Evolutionary conservation across 2,329 filamentous ascomycete species (phyloP).

Genomic region (Aspergillus calidoustus): DNA sequence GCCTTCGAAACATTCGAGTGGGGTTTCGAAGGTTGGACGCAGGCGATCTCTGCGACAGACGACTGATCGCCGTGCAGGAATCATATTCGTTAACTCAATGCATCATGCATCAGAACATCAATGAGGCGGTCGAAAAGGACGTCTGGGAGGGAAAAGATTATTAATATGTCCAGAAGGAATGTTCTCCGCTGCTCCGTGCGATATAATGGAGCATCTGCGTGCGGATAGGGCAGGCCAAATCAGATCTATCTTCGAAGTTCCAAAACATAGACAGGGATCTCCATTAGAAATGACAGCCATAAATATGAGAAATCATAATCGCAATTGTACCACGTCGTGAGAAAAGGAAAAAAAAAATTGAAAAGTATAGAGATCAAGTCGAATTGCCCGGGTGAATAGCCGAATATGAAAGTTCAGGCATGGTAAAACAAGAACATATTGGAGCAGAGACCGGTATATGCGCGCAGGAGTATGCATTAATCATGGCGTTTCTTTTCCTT

Average conservation of each 20-base stretch:
- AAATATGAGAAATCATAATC: slow-evolving; percentile 21
- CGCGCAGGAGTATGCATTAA: slow-evolving; percentile 16
- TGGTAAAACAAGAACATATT: slow-evolving; percentile 4
- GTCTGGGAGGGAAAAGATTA: slow-evolving; percentile 16
- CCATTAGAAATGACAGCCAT: slow-evolving; percentile 14
- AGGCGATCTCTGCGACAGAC: slow-evolving; percentile 12
- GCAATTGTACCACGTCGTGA: slow-evolving; percentile 14
- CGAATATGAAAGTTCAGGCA: background rate
- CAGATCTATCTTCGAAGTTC: slow-evolving; percentile 19
- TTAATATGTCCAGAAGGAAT: slow-evolving; percentile 18
- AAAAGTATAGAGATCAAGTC: background rate
- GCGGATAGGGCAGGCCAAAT: slow-evolving; percentile 18
- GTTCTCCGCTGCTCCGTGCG: background rate
- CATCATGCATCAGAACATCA: slow-evolving; percentile 20
- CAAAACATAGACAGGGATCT: slow-evolving; percentile 10
- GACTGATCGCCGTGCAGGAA: slow-evolving; percentile 17
- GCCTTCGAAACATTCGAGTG: slow-evolving; percentile 12
- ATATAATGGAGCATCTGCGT: slow-evolving; percentile 6
- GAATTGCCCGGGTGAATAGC: background rate
- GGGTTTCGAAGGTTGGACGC: slow-evolving; percentile 1
- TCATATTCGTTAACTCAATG: slow-evolving; percentile 23
- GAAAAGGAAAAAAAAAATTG: slow-evolving; percentile 4
- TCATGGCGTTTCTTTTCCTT: slow-evolving; percentile 21
- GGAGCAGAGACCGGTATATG: slow-evolving; percentile 8
- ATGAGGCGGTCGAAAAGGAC: slow-evolving; percentile 8